These are phyloP conservation scores for Colletotrichum musicola DNA, from an alignment of 2,329 filamentous ascomycete species.

Conservation along the genomic window DNA sequence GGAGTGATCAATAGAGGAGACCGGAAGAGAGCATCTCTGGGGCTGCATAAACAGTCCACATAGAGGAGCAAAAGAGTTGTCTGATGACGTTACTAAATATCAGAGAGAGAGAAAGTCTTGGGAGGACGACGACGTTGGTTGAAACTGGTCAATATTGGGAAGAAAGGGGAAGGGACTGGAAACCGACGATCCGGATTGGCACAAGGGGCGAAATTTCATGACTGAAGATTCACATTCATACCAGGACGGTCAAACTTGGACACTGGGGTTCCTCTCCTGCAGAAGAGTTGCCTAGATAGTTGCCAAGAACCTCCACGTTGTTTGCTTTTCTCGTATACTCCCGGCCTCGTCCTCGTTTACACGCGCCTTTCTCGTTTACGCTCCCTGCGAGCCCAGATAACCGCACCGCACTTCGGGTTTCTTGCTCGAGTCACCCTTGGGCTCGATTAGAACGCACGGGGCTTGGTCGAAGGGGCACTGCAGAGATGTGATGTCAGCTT, in stretches of 20 bases:
- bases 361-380: too few relatives aligned
- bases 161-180: constrained; percentile 13
- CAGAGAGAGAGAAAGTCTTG: background rate
- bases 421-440: constrained; percentile 34
- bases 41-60: constrained; percentile 4
- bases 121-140: background rate
- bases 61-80: constrained; percentile 6
- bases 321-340: constrained; percentile 32
- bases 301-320: constrained; percentile 32
- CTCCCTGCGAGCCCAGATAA: constrained; percentile 25
- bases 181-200: constrained; percentile 14
- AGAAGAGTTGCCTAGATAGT: constrained; percentile 20
- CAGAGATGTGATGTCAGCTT: constrained; percentile 6
- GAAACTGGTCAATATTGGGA: constrained; percentile 2
- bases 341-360: constrained; percentile 1
- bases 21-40: constrained; percentile 6
- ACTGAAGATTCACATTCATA: constrained; percentile 39
- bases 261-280: constrained; percentile 20
- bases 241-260: constrained; percentile 27
- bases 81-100: constrained; percentile 4
- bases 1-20: constrained; percentile 6
- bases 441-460: constrained; percentile 32
- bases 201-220: constrained; percentile 24
- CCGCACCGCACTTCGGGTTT: constrained; percentile 30
- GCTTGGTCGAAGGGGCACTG: constrained; percentile 33